Conservation (phyloP, 306 rosid species). For the Cucurbita moschata region DNA sequence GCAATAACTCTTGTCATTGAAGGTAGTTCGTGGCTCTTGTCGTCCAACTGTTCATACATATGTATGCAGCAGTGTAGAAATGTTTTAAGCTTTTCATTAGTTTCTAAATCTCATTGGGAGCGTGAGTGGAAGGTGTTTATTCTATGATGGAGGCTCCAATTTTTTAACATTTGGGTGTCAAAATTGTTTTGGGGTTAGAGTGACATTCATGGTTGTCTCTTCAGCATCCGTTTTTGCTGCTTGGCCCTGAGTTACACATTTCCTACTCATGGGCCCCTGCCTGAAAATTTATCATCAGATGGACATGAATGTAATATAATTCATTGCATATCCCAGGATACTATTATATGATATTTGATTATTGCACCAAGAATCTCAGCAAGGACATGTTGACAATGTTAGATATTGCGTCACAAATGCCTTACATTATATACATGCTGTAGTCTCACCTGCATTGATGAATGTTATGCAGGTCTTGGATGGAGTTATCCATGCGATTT, state of each 20-base stretch:
- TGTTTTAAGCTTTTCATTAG: not conserved
- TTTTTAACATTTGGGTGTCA: not conserved
- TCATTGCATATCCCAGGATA: not conserved
- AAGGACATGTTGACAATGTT: not conserved
- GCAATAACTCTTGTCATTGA: not conserved
- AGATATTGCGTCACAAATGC: not conserved
- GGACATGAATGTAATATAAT: not conserved
- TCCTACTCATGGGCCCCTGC: not conserved
- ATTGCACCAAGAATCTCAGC: not conserved
- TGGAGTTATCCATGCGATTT: slow-evolving; percentile 84
- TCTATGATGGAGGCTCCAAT: not conserved
- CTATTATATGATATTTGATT: not conserved
- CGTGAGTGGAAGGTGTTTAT: not conserved
- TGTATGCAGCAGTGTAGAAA: not conserved
- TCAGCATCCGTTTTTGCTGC: not conserved
- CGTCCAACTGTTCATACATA: not conserved
- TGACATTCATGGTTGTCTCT: not conserved
- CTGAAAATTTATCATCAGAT: not conserved
- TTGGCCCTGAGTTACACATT: not conserved
- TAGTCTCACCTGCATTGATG: slow-evolving; percentile 14
- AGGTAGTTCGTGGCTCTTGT: not conserved
- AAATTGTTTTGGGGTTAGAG: not conserved
- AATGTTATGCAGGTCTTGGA: slow-evolving; percentile 61
- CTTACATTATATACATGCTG: slow-evolving; percentile 6
- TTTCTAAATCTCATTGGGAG: not conserved